phyloP scores from a whole-genome alignment of 768 basidiomycete genomes.

The Brasilioporus rufonigricans region DNA sequence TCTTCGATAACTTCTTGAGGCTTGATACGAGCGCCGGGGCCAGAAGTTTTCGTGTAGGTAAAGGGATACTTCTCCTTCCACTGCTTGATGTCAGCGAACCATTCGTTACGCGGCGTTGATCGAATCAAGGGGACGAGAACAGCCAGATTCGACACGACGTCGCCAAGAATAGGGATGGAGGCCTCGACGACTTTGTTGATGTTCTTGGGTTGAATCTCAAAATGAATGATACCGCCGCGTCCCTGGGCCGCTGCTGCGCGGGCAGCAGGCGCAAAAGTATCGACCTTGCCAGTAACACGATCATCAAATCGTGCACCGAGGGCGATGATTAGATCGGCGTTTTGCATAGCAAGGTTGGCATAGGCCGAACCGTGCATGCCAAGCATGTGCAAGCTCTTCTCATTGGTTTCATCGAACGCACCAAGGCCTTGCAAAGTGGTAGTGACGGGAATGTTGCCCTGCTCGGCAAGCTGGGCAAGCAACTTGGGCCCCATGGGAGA shows the following conservation, averaged over 20 bases:
- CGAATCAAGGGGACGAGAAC: slow-evolving; percentile 80
- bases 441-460: slow-evolving; percentile 95
- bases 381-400: slow-evolving; percentile 90
- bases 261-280: slow-evolving; percentile 89
- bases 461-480: slow-evolving; percentile 70
- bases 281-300: slow-evolving; percentile 91
- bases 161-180: slow-evolving; percentile 89
- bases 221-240: slow-evolving; percentile 96
- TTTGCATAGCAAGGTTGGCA: slow-evolving; percentile 96
- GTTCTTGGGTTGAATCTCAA: slow-evolving; percentile 98
- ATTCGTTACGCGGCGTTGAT: slow-evolving; percentile 59
- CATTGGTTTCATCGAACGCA: slow-evolving; percentile 88
- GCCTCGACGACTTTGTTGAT: slow-evolving; percentile 98
- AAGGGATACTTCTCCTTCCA: slow-evolving; percentile 94
- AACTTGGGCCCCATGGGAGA: slow-evolving; percentile 80
- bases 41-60: slow-evolving; percentile 64
- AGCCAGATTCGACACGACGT: slow-evolving; percentile 82
- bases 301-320: slow-evolving; percentile 97
- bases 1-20: slow-evolving; percentile 97
- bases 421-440: slow-evolving; percentile 97
- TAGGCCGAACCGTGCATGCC: slow-evolving; percentile 99
- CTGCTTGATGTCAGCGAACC: slow-evolving; percentile 77
- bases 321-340: slow-evolving; percentile 96
- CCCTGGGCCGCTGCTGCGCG: slow-evolving; percentile 80
- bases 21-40: slow-evolving; percentile 72